These are phyloP conservation scores for Cystofilobasidium bisporidii DNA, from an alignment of 768 basidiomycete species.

Conservation along the genomic window DNA sequence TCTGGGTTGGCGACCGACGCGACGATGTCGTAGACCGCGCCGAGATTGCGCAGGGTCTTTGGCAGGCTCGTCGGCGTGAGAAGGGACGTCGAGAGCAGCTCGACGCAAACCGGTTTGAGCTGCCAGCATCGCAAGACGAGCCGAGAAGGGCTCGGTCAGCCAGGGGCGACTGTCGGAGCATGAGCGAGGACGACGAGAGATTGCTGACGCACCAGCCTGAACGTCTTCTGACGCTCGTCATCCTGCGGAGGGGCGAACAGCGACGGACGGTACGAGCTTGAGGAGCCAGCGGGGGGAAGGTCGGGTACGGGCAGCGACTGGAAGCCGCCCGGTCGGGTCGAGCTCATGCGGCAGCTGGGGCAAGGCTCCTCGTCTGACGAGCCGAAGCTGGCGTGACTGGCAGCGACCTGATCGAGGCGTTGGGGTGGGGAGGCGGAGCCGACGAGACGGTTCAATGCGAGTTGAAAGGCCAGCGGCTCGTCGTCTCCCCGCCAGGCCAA, in stretches of 20 bases:
- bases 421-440: not conserved
- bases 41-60: constrained; percentile 49
- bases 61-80: constrained; percentile 51
- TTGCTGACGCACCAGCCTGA: not conserved
- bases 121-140: constrained; percentile 22
- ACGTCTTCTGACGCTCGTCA: constrained; percentile 4
- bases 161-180: not conserved
- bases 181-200: not conserved
- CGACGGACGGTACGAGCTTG: constrained; percentile 8
- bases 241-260: constrained; percentile 10
- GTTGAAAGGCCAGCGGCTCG: no score
- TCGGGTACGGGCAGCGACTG: constrained; percentile 3
- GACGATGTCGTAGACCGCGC: constrained; percentile 49
- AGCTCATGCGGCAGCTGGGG: not conserved
- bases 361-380: no score
- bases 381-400: no score
- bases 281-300: not conserved
- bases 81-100: constrained; percentile 61
- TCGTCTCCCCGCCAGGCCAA: not conserved
- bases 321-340: not conserved
- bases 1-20: constrained; percentile 43
- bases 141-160: not conserved
- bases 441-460: no score
- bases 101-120: constrained; percentile 68
- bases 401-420: no score